Conservation (phyloP, 2,329 filamentous ascomycete genomes). For the Didymellaceae sp. region DNA sequence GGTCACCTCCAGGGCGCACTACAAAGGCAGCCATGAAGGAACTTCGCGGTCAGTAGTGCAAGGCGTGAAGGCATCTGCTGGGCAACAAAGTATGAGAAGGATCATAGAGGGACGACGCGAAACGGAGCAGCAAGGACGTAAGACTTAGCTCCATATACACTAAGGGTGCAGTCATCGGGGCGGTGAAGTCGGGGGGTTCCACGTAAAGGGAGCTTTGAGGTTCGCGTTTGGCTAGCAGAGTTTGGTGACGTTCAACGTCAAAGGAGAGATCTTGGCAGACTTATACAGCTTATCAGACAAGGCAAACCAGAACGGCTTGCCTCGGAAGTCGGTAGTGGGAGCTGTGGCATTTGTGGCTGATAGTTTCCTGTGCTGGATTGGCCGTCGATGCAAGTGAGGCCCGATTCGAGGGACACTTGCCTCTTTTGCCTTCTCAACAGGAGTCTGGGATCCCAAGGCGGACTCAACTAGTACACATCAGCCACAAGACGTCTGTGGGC, state of each 20-base stretch:
- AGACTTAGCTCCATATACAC: not conserved
- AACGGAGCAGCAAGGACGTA: not conserved
- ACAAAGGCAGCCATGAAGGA: not conserved
- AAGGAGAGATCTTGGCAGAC: not conserved
- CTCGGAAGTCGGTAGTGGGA: not conserved
- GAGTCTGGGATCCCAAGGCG: not conserved
- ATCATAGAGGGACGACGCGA: not conserved
- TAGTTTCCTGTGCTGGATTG: not conserved
- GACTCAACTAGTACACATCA: not conserved
- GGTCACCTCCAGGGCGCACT: not conserved
- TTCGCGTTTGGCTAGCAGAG: too few relatives aligned
- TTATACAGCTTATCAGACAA: not conserved
- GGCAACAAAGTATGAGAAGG: not conserved
- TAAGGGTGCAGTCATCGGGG: too few relatives aligned
- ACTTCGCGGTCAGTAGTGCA: not conserved
- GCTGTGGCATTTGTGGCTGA: not conserved
- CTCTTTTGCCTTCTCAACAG: not conserved
- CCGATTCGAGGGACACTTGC: not conserved
- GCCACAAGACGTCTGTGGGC: not conserved
- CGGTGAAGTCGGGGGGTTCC: too few relatives aligned
- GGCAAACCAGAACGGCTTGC: not conserved
- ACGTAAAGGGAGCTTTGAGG: too few relatives aligned
- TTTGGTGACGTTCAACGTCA: too few relatives aligned
- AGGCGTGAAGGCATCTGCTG: not conserved
- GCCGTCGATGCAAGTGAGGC: not conserved